Evolutionary conservation across 2,329 filamentous ascomycete species (phyloP).

Genomic region (Penicillium sp.): DNA sequence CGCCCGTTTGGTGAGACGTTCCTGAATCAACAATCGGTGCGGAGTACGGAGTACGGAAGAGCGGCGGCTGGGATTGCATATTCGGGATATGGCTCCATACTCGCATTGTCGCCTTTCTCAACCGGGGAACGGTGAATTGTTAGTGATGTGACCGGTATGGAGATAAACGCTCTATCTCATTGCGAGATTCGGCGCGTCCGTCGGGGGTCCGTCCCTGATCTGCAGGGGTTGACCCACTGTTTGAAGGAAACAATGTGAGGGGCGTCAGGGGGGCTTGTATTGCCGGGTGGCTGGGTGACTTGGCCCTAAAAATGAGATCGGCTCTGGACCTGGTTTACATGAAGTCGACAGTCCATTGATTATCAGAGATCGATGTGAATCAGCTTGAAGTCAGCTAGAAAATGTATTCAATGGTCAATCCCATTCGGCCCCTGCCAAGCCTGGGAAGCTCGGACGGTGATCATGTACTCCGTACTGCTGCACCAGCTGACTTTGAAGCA

Average conservation of each 20-base stretch:
- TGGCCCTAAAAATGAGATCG: not conserved
- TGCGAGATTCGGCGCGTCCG: slow-evolving; percentile 6
- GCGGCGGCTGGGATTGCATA: not conserved
- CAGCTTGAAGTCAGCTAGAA: not conserved
- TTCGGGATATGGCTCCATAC: not conserved
- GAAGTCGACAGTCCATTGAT: not conserved
- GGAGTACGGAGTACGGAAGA: not conserved
- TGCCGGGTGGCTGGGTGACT: slow-evolving; percentile 1
- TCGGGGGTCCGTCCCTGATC: slow-evolving; percentile 12
- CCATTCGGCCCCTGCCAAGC: not conserved
- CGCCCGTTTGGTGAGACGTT: not conserved
- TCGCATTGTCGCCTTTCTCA: not conserved
- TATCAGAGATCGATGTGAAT: not conserved
- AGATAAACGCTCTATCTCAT: slow-evolving; percentile 1
- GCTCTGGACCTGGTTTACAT: not conserved
- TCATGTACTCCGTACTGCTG: not conserved
- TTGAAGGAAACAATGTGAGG: slow-evolving; percentile 6
- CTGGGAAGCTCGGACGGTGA: not conserved
- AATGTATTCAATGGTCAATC: not conserved
- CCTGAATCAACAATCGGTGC: not conserved
- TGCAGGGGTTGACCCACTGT: slow-evolving; percentile 17
- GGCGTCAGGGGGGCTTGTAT: not conserved
- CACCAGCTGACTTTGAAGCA: not conserved
- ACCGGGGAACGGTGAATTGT: not conserved
- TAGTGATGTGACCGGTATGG: slow-evolving; percentile 18